Percentiles rank a stretch among this genome's conserved stretches.
Conservation (phyloP, 208 protist species). For the Wallacemonas sp. region DNA sequence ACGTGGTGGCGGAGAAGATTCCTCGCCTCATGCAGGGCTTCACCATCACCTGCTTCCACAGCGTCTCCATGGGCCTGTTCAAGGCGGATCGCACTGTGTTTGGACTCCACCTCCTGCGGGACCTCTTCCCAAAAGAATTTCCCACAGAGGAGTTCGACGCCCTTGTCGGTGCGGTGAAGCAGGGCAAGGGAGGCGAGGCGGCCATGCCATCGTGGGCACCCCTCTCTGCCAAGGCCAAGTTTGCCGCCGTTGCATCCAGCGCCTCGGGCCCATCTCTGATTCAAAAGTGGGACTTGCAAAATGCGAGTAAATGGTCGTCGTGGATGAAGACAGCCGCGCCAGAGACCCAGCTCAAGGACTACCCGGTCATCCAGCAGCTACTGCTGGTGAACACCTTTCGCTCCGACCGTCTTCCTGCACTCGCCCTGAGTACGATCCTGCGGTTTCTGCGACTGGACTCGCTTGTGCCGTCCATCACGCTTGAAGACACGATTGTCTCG, state of each 20-base stretch:
- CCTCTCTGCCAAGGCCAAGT: slow-evolving; percentile 52
- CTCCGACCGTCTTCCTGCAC: slow-evolving; percentile 94
- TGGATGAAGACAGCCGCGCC: slow-evolving; percentile 70
- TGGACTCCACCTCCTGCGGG: slow-evolving; percentile 93
- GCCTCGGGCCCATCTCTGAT: slow-evolving; percentile 27
- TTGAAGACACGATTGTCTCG: slow-evolving; percentile 69
- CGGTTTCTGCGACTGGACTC: slow-evolving; percentile 60
- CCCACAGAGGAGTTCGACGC: slow-evolving; percentile 81
- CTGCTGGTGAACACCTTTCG: slow-evolving; percentile 94
- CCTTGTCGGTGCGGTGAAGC: slow-evolving; percentile 67
- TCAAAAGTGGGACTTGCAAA: slow-evolving; percentile 56
- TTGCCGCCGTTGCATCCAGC: slow-evolving; percentile 48
- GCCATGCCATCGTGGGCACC: slow-evolving; percentile 65
- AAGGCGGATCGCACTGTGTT: slow-evolving; percentile 94
- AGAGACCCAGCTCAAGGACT: slow-evolving; percentile 60
- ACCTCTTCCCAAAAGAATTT: slow-evolving; percentile 82
- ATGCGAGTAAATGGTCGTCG: slow-evolving; percentile 60
- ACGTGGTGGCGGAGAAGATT: slow-evolving; percentile 50
- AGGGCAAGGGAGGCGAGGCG: slow-evolving; percentile 25
- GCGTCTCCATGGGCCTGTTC: slow-evolving; percentile 77
- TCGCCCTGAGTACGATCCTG: slow-evolving; percentile 70
- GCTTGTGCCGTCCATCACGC: slow-evolving; percentile 61
- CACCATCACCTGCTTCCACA: slow-evolving; percentile 65
- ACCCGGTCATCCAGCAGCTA: slow-evolving; percentile 92
- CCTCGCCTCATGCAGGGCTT: slow-evolving; percentile 51